Evolutionary conservation across 106 monocot species (phyloP).

Genomic region (Xerophyta viscosa): DNA sequence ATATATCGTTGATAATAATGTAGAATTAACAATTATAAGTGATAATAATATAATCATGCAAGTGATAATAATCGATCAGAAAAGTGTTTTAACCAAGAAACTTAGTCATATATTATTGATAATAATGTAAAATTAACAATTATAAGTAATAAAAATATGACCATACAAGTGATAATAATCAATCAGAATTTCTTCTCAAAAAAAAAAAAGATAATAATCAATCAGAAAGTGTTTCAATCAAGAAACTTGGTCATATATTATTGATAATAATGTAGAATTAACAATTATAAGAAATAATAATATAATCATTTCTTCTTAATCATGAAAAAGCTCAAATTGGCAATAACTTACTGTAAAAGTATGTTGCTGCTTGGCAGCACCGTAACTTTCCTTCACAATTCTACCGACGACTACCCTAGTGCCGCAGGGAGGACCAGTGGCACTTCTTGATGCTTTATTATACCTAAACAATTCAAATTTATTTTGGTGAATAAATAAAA

Average conservation of each 20-base stretch:
- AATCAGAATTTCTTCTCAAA: too few relatives aligned
- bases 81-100: background rate
- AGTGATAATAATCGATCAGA: background rate
- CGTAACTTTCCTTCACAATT: conserved; percentile 89
- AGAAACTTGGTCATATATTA: too few relatives aligned
- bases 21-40: too few relatives aligned
- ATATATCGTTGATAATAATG: background rate
- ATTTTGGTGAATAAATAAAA: background rate
- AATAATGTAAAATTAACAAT: too few relatives aligned
- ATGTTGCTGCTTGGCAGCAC: conserved; percentile 82
- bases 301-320: background rate
- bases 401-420: conserved; percentile 60
- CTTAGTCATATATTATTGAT: background rate
- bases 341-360: conserved; percentile 88
- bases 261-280: background rate
- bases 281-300: background rate
- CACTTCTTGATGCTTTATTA: conserved; percentile 59
- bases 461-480: conserved; percentile 18
- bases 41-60: too few relatives aligned
- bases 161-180: background rate
- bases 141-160: too few relatives aligned
- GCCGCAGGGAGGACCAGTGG: conserved; percentile 51
- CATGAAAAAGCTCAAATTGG: too few relatives aligned
- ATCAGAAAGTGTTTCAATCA: too few relatives aligned
- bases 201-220: too few relatives aligned